Base-by-base conservation (phyloP, 129 eudicot genomes). In the Erigeron canadensis region DNA sequence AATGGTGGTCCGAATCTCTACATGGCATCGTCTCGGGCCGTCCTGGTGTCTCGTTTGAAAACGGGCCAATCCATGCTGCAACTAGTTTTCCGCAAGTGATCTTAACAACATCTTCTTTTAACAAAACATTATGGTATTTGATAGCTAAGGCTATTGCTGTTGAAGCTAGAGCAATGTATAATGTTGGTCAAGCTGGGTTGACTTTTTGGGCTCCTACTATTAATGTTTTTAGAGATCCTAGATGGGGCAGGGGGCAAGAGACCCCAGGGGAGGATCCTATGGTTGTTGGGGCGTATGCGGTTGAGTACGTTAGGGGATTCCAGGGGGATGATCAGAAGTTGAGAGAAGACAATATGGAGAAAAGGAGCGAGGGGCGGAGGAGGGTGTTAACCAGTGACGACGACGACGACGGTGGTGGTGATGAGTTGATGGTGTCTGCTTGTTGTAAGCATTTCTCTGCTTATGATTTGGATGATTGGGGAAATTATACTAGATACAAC, bases 161-260 rank as follows among this genome's bases (percentile, higher is more conserved):
- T 16, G 99, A 95, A 86, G 97, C 85, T 4, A 77, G 87, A 73
- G 94, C 99, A 18, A 90, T 95, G 99, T 83, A 84, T 63, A 95
- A 95, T 53, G 67, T 63, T 11, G 99, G 99, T 13, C 97, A 95
- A 74, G 89, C 97, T 4, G 99, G 99, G 73, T 69, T 95, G 88
- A 95, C 99, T 2, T 95, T 84, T 37, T 95, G 97, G 97, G 97
- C 97, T 13, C 99, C 99, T 21, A 86, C 88, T 43, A 81, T 95
- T 59, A 95, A 95, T 21, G 40, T 95, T 1, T 95, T 90, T 45
- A 86, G 99, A 80, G 99, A 95, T 63, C 99, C 99, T 13, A 80
- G 99, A 58, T 90, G 99, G 99, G 99, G 99, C 42, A 84, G 99
- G 23, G 99, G 99, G 7, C 99, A 90, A 72, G 99, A 95, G 85